Conservation (phyloP, 148 eudicot genomes). For the Diospyros lotus region DNA sequence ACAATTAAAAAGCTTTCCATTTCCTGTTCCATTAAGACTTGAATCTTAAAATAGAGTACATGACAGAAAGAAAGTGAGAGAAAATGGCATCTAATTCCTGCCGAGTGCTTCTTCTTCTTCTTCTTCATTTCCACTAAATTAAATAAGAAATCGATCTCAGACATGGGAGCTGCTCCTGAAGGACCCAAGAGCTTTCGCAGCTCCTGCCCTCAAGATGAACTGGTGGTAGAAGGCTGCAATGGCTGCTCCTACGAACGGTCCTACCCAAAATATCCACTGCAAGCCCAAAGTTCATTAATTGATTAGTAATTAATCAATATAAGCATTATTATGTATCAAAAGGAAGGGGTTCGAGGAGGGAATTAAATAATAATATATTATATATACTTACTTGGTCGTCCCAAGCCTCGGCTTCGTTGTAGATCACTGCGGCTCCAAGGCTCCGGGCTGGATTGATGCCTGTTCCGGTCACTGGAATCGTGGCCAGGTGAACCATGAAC, state of each 20-base stretch:
- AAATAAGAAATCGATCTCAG: not conserved
- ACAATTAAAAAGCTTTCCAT: too few relatives aligned
- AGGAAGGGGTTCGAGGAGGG: too few relatives aligned
- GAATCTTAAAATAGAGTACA: too few relatives aligned
- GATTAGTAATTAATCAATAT: not conserved
- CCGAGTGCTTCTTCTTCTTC: too few relatives aligned
- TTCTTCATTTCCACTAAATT: too few relatives aligned
- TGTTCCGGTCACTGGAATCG: constrained; percentile 29
- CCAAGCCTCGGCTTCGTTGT: constrained; percentile 21
- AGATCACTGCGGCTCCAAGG: constrained; percentile 29
- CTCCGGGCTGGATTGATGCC: constrained; percentile 34
- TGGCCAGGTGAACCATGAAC: constrained; percentile 32
- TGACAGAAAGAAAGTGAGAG: too few relatives aligned
- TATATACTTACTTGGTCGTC: constrained; percentile 23
- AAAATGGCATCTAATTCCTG: too few relatives aligned
- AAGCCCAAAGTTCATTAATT: too few relatives aligned
- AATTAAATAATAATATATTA: too few relatives aligned
- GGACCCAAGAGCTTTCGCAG: constrained; percentile 40
- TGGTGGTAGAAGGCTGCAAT: constrained; percentile 47
- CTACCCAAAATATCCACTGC: constrained; percentile 53
- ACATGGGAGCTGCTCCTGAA: constrained; percentile 35
- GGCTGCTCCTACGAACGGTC: constrained; percentile 46
- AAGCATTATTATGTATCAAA: too few relatives aligned
- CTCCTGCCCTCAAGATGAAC: constrained; percentile 35
- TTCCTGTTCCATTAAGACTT: too few relatives aligned